Evolutionary conservation across 2,329 filamentous ascomycete genomes (phyloP), one percentile per base, ranked within the genome.

Genomic region (Alternaria sp.): DNA sequence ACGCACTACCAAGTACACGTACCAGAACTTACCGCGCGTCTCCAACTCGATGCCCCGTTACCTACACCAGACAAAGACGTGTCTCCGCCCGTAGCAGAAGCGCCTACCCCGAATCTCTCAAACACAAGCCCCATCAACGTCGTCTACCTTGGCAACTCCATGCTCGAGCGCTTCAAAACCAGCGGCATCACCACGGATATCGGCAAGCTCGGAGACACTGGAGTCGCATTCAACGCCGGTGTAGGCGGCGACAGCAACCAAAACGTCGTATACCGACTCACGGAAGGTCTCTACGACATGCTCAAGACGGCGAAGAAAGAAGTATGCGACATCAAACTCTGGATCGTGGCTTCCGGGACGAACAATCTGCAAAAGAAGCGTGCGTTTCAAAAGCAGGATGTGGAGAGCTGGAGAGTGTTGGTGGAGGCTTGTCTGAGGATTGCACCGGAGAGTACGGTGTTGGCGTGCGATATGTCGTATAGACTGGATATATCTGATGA

Each of bases 141-240:
- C 18, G 30, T 69, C 21, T 71, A 67, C 25, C 63, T 68, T 12
- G 64, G 64, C n/a, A 70, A 65, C 55, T 69, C 66, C 1, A 70
- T 69, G 68, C 66, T 70, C 25, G 66, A 69, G 55, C 64, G 66
- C 43, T 54, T 70, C 25, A 70, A 70, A 44, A 68, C 61, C 7
- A 70, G 64, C 6, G 68, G 66, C 2, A 20, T 11, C 6, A 20
- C 46, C 21, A 70, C 68, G 0, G 30, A 45, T 2, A 26, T 69
- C 4, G 67, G 44, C 5, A 58, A 25, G 0, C 20, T 67, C 6
- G 21, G 47, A n/a, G 14, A 37, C 12, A 60, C 51, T 12, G 28
- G 43, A 23, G 12, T 33, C 23, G 60, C 60, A 33, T 67, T 25
- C 50, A 70, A 70, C 21, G 66, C 64, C 8, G 66, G 61, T 10